A percentile compares a stretch with the other conserved stretches of the same genome.
Evolutionary conservation across 805 yeast genomes (phyloP).

Genomic region (Metschnikowia gruessii): DNA sequence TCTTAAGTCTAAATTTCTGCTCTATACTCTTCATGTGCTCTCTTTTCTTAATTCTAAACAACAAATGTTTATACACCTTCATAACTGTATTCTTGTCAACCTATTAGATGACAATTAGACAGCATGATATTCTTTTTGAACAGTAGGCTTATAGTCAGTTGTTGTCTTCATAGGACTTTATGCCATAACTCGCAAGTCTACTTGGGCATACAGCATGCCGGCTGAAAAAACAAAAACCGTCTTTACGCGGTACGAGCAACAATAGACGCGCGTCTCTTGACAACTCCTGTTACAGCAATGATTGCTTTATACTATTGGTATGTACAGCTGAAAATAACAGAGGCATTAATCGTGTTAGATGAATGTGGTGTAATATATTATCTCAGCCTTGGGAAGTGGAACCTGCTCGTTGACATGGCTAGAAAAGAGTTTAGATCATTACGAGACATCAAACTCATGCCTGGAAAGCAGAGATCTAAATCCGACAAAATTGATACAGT

Average conservation of each 20-base stretch:
- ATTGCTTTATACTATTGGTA: conserved; percentile 13
- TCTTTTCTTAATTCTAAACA: too few species aligned
- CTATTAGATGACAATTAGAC: too few species aligned
- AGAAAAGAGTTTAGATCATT: conserved; percentile 12
- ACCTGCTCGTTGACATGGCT: conserved; percentile 14
- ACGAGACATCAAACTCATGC: conserved; percentile 2
- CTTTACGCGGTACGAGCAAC: not conserved
- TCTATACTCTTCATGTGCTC: too few species aligned
- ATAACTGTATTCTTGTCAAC: too few species aligned
- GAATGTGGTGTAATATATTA: conserved; percentile 13
- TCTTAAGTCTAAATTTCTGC: too few species aligned
- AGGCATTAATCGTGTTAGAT: conserved; percentile 16
- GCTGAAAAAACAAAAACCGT: not conserved
- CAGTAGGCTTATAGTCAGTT: too few species aligned
- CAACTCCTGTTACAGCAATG: not conserved
- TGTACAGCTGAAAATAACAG: conserved; percentile 13
- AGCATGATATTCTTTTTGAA: too few species aligned
- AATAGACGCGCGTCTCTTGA: conserved; percentile 3
- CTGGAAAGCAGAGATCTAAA: conserved; percentile 9
- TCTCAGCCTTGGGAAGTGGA: conserved; percentile 17
- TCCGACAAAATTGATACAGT: not conserved
- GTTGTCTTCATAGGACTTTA: too few species aligned
- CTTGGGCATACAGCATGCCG: not conserved
- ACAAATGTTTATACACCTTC: too few species aligned
- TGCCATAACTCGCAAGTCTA: not conserved